Base-by-base conservation (phyloP, 2,329 filamentous ascomycete genomes). In the Venturia carpophila region DNA sequence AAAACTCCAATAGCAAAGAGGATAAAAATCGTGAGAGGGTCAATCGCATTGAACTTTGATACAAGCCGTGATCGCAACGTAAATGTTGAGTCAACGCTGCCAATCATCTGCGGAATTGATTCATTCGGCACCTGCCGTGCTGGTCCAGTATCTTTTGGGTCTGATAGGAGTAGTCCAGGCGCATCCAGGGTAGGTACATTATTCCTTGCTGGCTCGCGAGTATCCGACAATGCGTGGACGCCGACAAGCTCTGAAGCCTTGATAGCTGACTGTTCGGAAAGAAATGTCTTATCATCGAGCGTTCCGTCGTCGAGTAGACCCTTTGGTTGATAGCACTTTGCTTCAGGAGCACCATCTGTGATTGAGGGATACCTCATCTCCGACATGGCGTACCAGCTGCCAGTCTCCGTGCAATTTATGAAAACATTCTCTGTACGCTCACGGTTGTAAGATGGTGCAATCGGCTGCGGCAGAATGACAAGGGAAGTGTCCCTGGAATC, bases 351-450 rank as follows among this genome's bases (percentile, higher is more conserved):
- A 49, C 82, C 87, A 64, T 91, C 85, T 27, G 92, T 88, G 37
- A 96, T 91, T 11, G 93, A 82, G 3, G 94, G 94, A 70, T 97
- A 97, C 10, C 86, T 86, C 49, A 82, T 83, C 66, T 95, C 93
- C 1, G 93, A 97, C 77, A 97, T 83, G 41, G 92, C 94, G 75
- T 93, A 99, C 92, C 93, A 97, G 67, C 90, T 89, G 39, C 92
- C 93, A n/a, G 82, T 80, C 65, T 89, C 85, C 1, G 92, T 97
- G 69, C 88, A 88, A 73, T 97, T 96, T 66, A 97, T 82, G 72
- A 94, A 96, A 0, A 97, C 75, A 66, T 76, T 74, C 56, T 79
- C 76, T 30, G 72, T 70, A 19, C 71, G 71, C 61, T 80, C 75
- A 64, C 73, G 67, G 39, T 78, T 69, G 63, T 79, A 74, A 43